Evolutionary conservation across 1,139 yeast genomes (phyloP).

Genomic region (Hyphopichia buzzinii): DNA sequence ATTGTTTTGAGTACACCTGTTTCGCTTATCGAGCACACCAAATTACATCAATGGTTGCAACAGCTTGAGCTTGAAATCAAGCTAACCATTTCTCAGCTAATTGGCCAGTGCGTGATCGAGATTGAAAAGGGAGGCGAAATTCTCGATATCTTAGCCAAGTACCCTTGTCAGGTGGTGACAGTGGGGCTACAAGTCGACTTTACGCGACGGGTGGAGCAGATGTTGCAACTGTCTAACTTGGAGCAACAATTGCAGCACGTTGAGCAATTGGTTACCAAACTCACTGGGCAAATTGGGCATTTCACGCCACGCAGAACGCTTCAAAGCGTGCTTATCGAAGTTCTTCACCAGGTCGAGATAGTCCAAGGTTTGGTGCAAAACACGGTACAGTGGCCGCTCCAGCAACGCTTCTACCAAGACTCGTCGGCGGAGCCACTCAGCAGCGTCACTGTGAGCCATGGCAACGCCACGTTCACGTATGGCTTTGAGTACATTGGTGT

Average conservation of each 20-base stretch:
- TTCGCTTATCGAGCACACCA: conserved; percentile 38
- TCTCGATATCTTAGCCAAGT: background rate
- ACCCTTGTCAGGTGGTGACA: conserved; percentile 46
- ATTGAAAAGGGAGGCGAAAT: background rate
- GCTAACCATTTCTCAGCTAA: conserved; percentile 40
- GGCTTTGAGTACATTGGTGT: conserved; percentile 86
- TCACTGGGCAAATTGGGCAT: background rate
- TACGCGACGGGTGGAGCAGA: conserved; percentile 43
- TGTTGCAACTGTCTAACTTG: conserved; percentile 11
- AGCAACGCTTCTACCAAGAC: conserved; percentile 51
- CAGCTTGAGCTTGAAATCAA: conserved; percentile 57
- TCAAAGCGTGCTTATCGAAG: conserved; percentile 64
- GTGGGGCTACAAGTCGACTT: conserved; percentile 61
- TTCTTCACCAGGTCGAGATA: conserved; percentile 59
- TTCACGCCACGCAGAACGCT: conserved; percentile 39
- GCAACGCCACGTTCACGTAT: conserved; percentile 52
- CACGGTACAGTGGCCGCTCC: conserved; percentile 45
- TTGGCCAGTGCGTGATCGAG: conserved; percentile 4
- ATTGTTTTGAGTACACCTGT: conserved; percentile 47
- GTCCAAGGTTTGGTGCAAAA: conserved; percentile 20
- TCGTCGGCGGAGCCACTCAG: conserved; percentile 20
- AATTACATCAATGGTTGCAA: conserved; percentile 63
- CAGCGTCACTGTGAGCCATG: conserved; percentile 52
- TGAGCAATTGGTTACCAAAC: conserved; percentile 16
- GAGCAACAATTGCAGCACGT: conserved; percentile 5